These are phyloP conservation scores for Aureobasidium sp. DNA, from an alignment of 2,329 filamentous ascomycete species.

Conservation along the genomic window DNA sequence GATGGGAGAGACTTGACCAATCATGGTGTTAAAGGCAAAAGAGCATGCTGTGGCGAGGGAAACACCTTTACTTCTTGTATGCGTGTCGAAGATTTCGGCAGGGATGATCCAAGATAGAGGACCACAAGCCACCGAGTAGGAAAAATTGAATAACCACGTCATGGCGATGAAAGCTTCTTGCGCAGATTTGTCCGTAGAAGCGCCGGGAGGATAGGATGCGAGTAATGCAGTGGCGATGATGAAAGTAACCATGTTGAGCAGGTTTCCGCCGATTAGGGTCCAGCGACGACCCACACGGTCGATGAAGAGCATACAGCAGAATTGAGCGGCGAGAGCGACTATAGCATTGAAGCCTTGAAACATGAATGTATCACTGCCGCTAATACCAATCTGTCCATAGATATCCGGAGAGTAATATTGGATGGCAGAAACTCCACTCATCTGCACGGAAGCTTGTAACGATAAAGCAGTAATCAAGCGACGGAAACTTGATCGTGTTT, in stretches of 20 bases:
- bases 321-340: slow-evolving; percentile 57
- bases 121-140: slow-evolving; percentile 17
- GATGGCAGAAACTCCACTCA: slow-evolving; percentile 23
- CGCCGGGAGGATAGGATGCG: slow-evolving; percentile 13
- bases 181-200: slow-evolving; percentile 16
- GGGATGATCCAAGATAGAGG: slow-evolving; percentile 22
- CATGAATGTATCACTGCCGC: slow-evolving; percentile 15
- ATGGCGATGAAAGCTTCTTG: slow-evolving; percentile 22
- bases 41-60: slow-evolving; percentile 17
- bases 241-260: slow-evolving; percentile 17
- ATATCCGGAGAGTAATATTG: slow-evolving; percentile 24
- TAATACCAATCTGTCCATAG: slow-evolving; percentile 18
- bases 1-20: slow-evolving; percentile 22
- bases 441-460: slow-evolving; percentile 21
- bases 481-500: slow-evolving; percentile 17
- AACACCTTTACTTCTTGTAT: slow-evolving; percentile 18
- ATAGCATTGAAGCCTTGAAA: slow-evolving; percentile 19
- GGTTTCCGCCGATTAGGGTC: slow-evolving; percentile 18
- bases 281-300: slow-evolving; percentile 18
- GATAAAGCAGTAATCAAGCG: slow-evolving; percentile 20
- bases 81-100: slow-evolving; percentile 22
- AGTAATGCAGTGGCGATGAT: slow-evolving; percentile 20
- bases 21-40: slow-evolving; percentile 26
- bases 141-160: slow-evolving; percentile 21
- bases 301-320: slow-evolving; percentile 25